A percentile compares a stretch with the other conserved stretches of the same genome.
These are phyloP conservation scores for Blastocystis sp. DNA, from an alignment of 352 stramenopile species.

Conservation along the genomic window DNA sequence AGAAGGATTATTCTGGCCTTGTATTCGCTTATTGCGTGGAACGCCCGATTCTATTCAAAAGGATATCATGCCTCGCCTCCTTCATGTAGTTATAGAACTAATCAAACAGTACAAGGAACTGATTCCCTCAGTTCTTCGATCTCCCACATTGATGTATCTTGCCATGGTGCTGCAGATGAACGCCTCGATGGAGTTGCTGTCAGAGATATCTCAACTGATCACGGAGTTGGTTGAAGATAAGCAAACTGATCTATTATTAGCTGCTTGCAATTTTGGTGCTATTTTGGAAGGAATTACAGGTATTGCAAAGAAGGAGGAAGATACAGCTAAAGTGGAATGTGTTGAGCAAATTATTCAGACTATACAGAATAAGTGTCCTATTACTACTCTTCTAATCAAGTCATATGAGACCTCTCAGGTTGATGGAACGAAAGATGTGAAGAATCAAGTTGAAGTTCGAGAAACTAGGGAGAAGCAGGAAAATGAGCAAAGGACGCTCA, in stretches of 20 bases:
- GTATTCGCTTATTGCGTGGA: not conserved
- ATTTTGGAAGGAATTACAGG: not conserved
- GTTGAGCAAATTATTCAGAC: not conserved
- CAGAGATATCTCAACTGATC: not conserved
- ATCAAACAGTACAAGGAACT: not conserved
- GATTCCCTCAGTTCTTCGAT: not conserved
- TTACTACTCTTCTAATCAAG: not conserved
- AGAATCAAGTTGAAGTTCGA: not conserved
- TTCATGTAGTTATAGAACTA: not conserved
- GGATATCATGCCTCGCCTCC: not conserved
- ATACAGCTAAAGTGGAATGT: not conserved
- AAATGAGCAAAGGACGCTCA: not conserved
- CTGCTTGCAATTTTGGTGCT: not conserved
- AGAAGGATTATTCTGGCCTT: not conserved
- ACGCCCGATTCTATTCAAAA: not conserved
- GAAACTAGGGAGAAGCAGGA: not conserved
- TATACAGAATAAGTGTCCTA: not conserved
- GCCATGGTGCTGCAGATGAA: not conserved
- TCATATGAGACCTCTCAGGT: not conserved
- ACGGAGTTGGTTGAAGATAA: not conserved
- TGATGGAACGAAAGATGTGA: not conserved
- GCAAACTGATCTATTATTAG: not conserved
- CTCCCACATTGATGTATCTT: not conserved
- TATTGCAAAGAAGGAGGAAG: not conserved
- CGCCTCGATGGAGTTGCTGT: not conserved